Evolutionary conservation across 805 yeast genomes (phyloP).

Genomic region (Scheffersomyces stipitis): DNA sequence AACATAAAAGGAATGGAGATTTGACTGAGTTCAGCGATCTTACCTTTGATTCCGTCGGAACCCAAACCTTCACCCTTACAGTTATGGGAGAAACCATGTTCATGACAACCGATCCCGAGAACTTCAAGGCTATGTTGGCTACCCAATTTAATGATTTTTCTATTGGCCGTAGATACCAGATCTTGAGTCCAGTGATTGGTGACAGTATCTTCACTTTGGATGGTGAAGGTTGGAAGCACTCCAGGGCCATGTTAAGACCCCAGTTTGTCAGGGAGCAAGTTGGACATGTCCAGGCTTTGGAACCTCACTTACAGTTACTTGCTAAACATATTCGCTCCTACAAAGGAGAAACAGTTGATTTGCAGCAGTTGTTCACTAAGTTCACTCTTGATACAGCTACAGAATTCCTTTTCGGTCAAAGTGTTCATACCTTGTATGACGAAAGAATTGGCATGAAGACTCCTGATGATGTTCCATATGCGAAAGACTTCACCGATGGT

Average conservation of each 20-base stretch:
- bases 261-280: constrained; percentile 19
- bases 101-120: constrained; percentile 20
- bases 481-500: constrained; percentile 13
- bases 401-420: constrained; percentile 17
- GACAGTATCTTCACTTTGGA: constrained; percentile 22
- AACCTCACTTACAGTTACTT: constrained; percentile 12
- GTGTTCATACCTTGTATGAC: constrained; percentile 5
- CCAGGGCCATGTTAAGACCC: constrained; percentile 21
- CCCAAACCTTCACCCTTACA: background rate
- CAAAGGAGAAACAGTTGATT: constrained; percentile 2
- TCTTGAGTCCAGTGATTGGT: constrained; percentile 15
- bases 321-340: constrained; percentile 7
- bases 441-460: constrained; percentile 15
- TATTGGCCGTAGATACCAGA: constrained; percentile 15
- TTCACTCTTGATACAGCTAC: constrained; percentile 17
- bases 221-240: constrained; percentile 19
- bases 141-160: constrained; percentile 20
- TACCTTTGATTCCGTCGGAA: background rate
- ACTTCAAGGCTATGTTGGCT: constrained; percentile 19
- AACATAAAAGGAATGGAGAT: background rate
- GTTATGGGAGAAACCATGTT: constrained; percentile 1
- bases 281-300: constrained; percentile 15
- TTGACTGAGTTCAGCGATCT: background rate
- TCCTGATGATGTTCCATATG: constrained; percentile 5
- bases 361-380: constrained; percentile 8